Base-by-base conservation (phyloP, 257 asterid species). In the Schizonepeta tenuifolia region DNA sequence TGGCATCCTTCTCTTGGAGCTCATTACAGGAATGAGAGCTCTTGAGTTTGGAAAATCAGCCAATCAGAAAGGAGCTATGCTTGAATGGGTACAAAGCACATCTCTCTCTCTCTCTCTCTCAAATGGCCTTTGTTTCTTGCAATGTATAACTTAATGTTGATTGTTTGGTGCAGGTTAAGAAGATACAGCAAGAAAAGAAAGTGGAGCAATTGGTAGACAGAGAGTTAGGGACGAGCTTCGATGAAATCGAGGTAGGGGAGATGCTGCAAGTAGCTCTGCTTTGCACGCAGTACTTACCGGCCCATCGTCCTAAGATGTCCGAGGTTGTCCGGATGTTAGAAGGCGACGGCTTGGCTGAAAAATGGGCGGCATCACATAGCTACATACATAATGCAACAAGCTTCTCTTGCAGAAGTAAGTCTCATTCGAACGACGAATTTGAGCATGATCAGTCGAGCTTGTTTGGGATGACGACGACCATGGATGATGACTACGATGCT, bases 201-300 rank as follows among this genome's bases (percentile, higher is more conserved):
- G 62, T 87, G 0, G 98, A 89, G 58, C 75, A 72, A 50, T 26
- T 94, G 78, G 84, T 91, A 44, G 99, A 94, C 74, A 79, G 87
- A 73, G 95, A 87, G 50, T 75, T 94, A 2, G 97, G 91, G 50
- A 70, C 44, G 51, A 88, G 75, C 84, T 94, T 82, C 21, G 97
- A 94, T 79, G 31, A 70, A 68, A 83, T 94, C 8, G 99, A 94
- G 18, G 95, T 88, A 0, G 95, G 98, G 2, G 99, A 94, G 77
- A 90, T 94, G 98, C 83, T 94, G 53, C 98, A 94, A 82, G 96
- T 94, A n/a, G 98, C 98, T 66, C 83, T 91, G 18, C 95, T 91
- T 17, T 94, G 99, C 75, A 91, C 99, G 14, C 98, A 91, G 40
- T 84, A 83, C 83, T 81, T 86, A 5, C 98, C 97, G 0, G 80